Base-by-base conservation (phyloP, 192 early-diverging fungal genomes). In the Pilobolus umbonatus region DNA sequence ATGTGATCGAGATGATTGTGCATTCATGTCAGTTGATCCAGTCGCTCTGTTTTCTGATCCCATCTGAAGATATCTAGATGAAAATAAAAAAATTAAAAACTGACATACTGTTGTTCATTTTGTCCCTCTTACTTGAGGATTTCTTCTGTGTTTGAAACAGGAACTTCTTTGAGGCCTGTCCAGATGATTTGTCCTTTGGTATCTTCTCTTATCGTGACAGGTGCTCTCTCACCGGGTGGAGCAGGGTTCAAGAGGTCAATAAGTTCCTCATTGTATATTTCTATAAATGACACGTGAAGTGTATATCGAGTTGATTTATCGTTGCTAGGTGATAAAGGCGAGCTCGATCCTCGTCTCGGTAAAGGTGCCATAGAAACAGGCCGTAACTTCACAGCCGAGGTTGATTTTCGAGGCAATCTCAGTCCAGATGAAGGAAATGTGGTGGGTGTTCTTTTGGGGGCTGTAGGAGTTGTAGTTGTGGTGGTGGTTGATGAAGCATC, bases 181-280 rank as follows among this genome's bases (percentile, higher is more conserved):
- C 87, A 89, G 50, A 79, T 70, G 58, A 96, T 94, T 45, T 89
- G 83, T 43, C 95, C 96, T 35, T 84, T 83, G 5, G 87, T 71
- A 75, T 99, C 95, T 49, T 91, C 88, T 35, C 94, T 74, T 32
- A 96, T 76, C 6, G 88, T 82, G 5, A 91, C 79, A 19, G 80
- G 76, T 5, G 82, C 78, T 36, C 85, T 65, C 47, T 74, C 74
- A 11, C 77, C 79, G 52, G 69, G 65, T 57, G 76, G 67, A 54
- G 74, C 65, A 48, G 83, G 85, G 50, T 85, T 87, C 31, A 96
- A 70, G 29, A 98, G 73, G 69, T 98, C 96, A n/a, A 94, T 87
- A 49, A 96, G 76, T 46, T 98, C 96, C 60, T 98, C 96, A 70
- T 98, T 98, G 75, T 98, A 96, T 9, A 96, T 82, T 63, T 98